Base-by-base conservation (phyloP, 1,139 yeast genomes). In the Magnusiomyces fungicola region DNA sequence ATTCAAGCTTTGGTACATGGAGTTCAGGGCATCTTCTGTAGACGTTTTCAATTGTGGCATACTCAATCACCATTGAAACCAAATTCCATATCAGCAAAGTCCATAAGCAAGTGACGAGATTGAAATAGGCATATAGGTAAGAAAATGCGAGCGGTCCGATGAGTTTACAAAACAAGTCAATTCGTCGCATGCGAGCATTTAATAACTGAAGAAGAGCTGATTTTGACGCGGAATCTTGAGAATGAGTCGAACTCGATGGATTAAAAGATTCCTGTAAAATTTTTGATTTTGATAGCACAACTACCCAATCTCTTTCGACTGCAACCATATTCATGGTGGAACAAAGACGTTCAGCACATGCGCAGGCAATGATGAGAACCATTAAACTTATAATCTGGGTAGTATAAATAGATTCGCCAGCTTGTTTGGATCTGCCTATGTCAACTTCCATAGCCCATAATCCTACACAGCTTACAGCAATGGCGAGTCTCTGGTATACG, bases 231-330 rank as follows among this genome's bases (percentile, higher is more conserved):
- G 16, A 14, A 14, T 32, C 34, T 19, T 18, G 5, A 18, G 7
- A 9, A 5, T 32, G 36, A 9, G 9, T 7, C 9, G 36, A 32
- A 14, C n/a, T 18, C 12, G 30, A 7, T 7, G 23, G 19, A 34
- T 34, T 23, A 34, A 34, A 34, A 14, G 38, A 16, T 34, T 34
- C 38, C 5, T 38, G 41, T n/a, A 38, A 24, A 29, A 27, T 41
- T 21, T 7, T 21, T 16, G 44, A 34, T n/a, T 56, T 60, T 5
- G 70, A 65, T 24, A 69, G 64, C n/a, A 65, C 70, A 5, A 68
- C 67, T 1, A 69, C 66, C 73, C 73, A 69, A 54, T 69, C 73
- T 29, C 72, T 58, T 43, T 68, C 70, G n/a, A 69, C 67, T 3
- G 71, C 56, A n/a, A 69, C 62, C 33, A 61, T 60, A 55, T 69